Conservation (phyloP, 805 yeast species). For the Jamesozyma piceae region DNA sequence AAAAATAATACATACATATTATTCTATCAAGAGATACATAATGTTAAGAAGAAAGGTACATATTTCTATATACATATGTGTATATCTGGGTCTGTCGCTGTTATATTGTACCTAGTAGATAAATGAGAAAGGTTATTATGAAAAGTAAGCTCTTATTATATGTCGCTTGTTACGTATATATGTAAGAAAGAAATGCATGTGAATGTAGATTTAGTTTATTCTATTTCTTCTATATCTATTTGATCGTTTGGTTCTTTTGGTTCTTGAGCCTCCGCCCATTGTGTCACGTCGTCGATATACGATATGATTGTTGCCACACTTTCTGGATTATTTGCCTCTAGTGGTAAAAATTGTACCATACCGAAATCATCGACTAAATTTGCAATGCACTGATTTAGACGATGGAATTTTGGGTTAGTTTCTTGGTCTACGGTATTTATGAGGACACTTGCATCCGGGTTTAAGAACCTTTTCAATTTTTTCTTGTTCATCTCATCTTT, state of each 20-base stretch:
- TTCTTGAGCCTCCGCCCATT: constrained; percentile 94
- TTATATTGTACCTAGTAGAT: no score
- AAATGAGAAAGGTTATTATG: no score
- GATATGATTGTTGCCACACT: constrained; percentile 75
- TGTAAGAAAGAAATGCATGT: not conserved
- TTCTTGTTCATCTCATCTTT: constrained; percentile 69
- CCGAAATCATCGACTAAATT: constrained; percentile 93
- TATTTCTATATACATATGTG: not conserved
- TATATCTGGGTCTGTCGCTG: no score
- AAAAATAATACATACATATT: no score
- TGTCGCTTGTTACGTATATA: not conserved
- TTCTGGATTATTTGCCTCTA: constrained; percentile 69
- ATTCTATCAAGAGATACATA: no score
- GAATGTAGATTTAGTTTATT: not conserved
- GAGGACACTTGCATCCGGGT: constrained; percentile 82
- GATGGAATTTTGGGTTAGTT: constrained; percentile 51
- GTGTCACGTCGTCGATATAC: constrained; percentile 93
- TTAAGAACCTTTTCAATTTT: constrained; percentile 72
- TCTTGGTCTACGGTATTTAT: constrained; percentile 37
- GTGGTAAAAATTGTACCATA: constrained; percentile 93
- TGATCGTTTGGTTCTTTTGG: constrained; percentile 92
- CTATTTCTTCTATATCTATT: constrained; percentile 45
- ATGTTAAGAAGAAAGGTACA: no score
- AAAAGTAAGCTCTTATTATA: no score
- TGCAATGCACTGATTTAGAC: constrained; percentile 74